Conservation (phyloP, 1,284 basidiomycete species). For the Termitomyces sp. region DNA sequence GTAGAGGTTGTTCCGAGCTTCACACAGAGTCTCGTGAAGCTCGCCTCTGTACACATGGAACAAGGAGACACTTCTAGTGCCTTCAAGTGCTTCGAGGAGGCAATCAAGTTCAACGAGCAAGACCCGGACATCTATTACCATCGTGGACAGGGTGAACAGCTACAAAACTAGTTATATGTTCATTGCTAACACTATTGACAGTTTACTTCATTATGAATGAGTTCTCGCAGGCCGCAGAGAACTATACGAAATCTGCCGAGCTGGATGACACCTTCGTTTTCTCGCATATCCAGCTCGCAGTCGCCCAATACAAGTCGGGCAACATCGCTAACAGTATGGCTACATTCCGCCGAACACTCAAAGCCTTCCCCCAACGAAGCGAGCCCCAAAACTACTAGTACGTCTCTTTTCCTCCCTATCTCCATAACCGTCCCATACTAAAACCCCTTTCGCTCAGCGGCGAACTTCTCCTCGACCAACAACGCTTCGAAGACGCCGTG, state of each 20-base stretch:
- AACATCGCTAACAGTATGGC: slow-evolving; percentile 81
- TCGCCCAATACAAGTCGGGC: slow-evolving; percentile 92
- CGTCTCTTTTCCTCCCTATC: slow-evolving; percentile 24
- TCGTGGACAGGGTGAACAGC: slow-evolving; percentile 80
- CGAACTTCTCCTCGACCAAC: slow-evolving; percentile 92
- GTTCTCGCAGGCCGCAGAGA: slow-evolving; percentile 79
- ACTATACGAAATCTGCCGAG: slow-evolving; percentile 86
- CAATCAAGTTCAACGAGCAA: slow-evolving; percentile 76
- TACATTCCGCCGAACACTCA: slow-evolving; percentile 81
- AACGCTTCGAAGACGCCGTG: slow-evolving; percentile 86
- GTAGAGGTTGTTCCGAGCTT: slow-evolving; percentile 71
- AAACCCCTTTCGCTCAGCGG: slow-evolving; percentile 52
- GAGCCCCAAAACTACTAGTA: slow-evolving; percentile 93
- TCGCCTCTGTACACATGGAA: slow-evolving; percentile 98
- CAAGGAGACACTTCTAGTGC: slow-evolving; percentile 77
- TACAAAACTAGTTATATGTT: not conserved
- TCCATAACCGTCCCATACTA: not conserved
- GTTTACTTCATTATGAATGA: slow-evolving; percentile 97
- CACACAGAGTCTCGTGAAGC: slow-evolving; percentile 94
- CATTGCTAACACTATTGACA: slow-evolving; percentile 22
- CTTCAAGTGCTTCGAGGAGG: slow-evolving; percentile 89
- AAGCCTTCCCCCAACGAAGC: slow-evolving; percentile 76
- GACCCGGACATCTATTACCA: slow-evolving; percentile 99
- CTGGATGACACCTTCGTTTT: slow-evolving; percentile 88
- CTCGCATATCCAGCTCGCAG: slow-evolving; percentile 94